These are phyloP conservation scores for Colletotrichum navitas DNA, from an alignment of 2,329 filamentous ascomycete genomes.

Conservation along the genomic window DNA sequence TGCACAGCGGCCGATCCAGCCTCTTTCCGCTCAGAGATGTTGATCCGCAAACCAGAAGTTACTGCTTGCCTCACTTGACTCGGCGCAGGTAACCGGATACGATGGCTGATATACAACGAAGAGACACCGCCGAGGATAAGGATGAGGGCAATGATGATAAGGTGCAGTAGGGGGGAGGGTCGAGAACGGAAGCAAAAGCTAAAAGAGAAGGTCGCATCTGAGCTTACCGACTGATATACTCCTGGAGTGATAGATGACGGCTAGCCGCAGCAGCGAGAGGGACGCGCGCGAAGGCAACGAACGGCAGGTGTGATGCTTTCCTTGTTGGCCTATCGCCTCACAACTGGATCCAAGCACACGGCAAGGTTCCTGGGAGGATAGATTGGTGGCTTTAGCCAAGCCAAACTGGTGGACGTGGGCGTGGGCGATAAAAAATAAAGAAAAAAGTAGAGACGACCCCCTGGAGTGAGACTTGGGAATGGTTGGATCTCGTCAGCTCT, in stretches of 20 bases:
- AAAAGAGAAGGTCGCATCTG: constrained; percentile 24
- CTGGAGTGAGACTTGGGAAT: constrained; percentile 36
- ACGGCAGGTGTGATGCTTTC: constrained; percentile 34
- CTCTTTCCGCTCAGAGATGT: constrained; percentile 1
- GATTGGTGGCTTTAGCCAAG: constrained; percentile 36
- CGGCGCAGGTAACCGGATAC: neutral
- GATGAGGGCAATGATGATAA: constrained; percentile 5
- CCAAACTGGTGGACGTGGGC: constrained; percentile 21
- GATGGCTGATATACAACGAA: constrained; percentile 31
- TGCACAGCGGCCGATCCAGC: constrained; percentile 12
- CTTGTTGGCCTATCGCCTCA: constrained; percentile 39
- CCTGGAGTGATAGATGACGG: constrained; percentile 15
- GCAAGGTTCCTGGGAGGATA: constrained; percentile 28
- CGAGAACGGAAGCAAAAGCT: neutral
- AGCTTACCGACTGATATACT: constrained; percentile 37
- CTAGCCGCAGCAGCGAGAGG: constrained; percentile 34
- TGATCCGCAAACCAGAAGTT: constrained; percentile 7
- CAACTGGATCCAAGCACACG: constrained; percentile 35
- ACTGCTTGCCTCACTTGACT: constrained; percentile 38
- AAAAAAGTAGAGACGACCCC: constrained; percentile 27
- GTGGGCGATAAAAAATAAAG: constrained; percentile 16
- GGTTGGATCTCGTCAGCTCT: constrained; percentile 32
- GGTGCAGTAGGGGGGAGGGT: constrained; percentile 1
- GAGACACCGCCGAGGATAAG: neutral
- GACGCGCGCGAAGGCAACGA: constrained; percentile 19